A percentile compares a stretch with the other conserved stretches of the same genome.
phyloP scores from a whole-genome alignment of 768 basidiomycete genomes.

The Naganishia vishniacii region DNA sequence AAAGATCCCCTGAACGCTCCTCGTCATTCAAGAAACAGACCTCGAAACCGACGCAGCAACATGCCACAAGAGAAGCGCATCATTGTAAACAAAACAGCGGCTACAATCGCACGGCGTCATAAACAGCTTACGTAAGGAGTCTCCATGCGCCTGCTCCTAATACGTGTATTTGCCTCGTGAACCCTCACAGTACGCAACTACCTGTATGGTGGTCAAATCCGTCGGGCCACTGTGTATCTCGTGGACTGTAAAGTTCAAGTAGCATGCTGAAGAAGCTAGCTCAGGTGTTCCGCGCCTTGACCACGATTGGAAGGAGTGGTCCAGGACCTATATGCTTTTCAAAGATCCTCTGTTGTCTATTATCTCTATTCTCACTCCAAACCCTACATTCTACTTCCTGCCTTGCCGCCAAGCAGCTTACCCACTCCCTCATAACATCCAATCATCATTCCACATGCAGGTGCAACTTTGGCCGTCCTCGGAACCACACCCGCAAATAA shows the following conservation, averaged over 20 bases:
- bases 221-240: too few relatives aligned
- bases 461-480: conserved; percentile 88
- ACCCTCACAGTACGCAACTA: too few relatives aligned
- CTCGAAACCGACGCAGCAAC: background rate
- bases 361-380: background rate
- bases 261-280: too few relatives aligned
- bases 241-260: too few relatives aligned
- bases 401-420: conserved; percentile 37
- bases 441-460: conserved; percentile 98
- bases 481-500: conserved; percentile 80
- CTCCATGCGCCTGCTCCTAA: too few relatives aligned
- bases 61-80: conserved; percentile 7
- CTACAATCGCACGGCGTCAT: background rate
- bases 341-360: background rate
- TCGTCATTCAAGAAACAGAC: background rate
- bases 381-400: conserved; percentile 14
- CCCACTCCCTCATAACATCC: conserved; percentile 75
- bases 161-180: conserved; percentile 2
- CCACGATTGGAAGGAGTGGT: too few relatives aligned
- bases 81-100: conserved; percentile 13
- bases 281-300: too few relatives aligned
- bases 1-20: too few relatives aligned
- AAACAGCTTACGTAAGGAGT: background rate
- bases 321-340: too few relatives aligned
- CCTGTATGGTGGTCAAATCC: too few relatives aligned